Conservation (phyloP, 2,329 filamentous ascomycete species). For the Fulvia fulva region DNA sequence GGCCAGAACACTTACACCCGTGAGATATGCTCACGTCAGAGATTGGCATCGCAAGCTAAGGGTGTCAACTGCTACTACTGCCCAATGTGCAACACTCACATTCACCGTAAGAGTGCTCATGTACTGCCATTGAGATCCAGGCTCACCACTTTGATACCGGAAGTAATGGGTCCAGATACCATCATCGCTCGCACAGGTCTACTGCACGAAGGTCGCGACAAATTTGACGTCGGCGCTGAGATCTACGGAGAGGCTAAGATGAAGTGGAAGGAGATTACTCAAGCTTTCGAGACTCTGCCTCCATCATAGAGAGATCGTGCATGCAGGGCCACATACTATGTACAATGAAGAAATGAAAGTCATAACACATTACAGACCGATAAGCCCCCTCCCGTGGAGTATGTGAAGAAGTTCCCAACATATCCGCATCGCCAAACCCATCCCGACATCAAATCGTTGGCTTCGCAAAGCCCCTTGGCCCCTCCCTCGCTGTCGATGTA, state of each 20-base stretch:
- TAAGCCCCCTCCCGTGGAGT: background rate
- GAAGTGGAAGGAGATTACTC: constrained; percentile 51
- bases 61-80: constrained; percentile 56
- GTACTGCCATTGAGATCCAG: too few relatives aligned
- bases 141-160: too few relatives aligned
- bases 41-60: too few relatives aligned
- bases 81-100: constrained; percentile 52
- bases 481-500: background rate
- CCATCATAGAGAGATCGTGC: constrained; percentile 32
- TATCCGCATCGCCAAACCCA: background rate
- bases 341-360: background rate
- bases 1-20: constrained; percentile 57
- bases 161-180: constrained; percentile 48
- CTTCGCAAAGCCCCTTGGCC: background rate
- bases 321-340: background rate
- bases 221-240: constrained; percentile 50
- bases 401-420: background rate
- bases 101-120: constrained; percentile 49
- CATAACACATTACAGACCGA: background rate
- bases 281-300: constrained; percentile 45
- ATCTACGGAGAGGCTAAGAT: constrained; percentile 53
- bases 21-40: too few relatives aligned
- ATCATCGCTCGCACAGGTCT: constrained; percentile 52
- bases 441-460: background rate
- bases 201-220: constrained; percentile 43